Base-by-base conservation (phyloP, 2,329 filamentous ascomycete genomes). In the Drechslerella coelobrocha region DNA sequence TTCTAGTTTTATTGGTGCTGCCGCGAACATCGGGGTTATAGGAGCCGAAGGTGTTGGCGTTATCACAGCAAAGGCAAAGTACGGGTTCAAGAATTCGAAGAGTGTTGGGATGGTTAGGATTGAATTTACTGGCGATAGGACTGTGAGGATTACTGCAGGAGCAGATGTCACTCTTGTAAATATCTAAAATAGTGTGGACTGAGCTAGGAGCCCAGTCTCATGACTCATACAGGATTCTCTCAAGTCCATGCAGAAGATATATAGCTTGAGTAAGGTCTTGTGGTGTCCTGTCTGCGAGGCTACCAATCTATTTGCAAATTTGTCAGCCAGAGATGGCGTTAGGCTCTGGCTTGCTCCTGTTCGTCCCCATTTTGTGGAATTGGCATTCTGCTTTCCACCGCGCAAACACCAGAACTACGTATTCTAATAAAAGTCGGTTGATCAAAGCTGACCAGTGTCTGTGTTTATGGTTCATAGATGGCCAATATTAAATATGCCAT, bases 1-100 rank as follows among this genome's bases (percentile, higher is more conserved):
- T 47, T 72, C 68, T 29, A 75, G 73, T 51, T 75, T 75, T 59
- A 74, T 75, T 21, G 74, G 74, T 0, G 62, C 72, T 2, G 72
- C 72, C 19, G 68, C 68, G 23, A 68, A 52, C 27, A 56, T 72
- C 24, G 68, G 68, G n/a, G 53, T 57, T 21, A 50, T 61, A 9
- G 68, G 68, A 23, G 45, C 54, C 2, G 74, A 74, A 43, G 72
- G 73, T 1, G 71, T 74, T 48, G 73, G 72, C 12, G 47, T 72
- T 17, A 45, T 75, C 21, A 57, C 48, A 17, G 61, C 68, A 9
- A 74, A 65, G 31, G 63, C 37, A 41, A 75, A 51, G 37, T 52
- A 73, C 57, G n/a, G 23, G 9, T 71, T 75, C 27, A 68, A 59
- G 34, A 75, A 74, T 43, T 59, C 61, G 26, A 68, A 74, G 53